Percentiles rank a stretch among this genome's conserved stretches.
Conservation (phyloP, 73 alveolate species). For the Tetrahymena malaccensis region DNA sequence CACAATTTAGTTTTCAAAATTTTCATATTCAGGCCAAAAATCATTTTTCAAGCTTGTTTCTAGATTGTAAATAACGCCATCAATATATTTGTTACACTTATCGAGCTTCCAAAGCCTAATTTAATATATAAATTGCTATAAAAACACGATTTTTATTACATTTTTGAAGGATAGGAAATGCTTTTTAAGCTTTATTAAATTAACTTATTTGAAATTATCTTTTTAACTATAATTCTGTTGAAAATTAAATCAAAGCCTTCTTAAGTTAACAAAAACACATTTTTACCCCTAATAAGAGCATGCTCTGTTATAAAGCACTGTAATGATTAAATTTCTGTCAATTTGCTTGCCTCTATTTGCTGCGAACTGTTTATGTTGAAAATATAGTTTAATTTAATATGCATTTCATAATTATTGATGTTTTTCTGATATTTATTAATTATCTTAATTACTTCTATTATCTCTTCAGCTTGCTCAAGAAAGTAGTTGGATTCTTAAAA, state of each 20-base stretch:
- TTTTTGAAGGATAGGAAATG: background rate
- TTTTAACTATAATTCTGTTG: background rate
- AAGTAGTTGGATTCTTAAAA: background rate
- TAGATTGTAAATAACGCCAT: constrained; percentile 32
- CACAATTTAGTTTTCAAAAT: background rate
- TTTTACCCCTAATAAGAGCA: constrained; percentile 30
- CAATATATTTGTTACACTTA: constrained; percentile 25
- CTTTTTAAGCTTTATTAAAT: background rate
- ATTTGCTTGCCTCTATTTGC: constrained; percentile 38
- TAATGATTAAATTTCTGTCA: constrained; percentile 24
- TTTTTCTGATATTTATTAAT: background rate
- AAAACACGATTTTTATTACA: background rate
- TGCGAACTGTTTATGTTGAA: constrained; percentile 3
- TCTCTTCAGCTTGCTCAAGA: background rate
- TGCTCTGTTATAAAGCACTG: constrained; percentile 26
- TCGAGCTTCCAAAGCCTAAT: constrained; percentile 31
- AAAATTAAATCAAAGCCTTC: background rate
- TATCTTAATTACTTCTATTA: background rate
- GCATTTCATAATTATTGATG: background rate
- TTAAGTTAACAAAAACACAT: background rate
- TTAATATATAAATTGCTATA: background rate
- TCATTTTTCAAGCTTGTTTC: constrained; percentile 24
- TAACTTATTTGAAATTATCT: background rate
- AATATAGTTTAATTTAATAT: background rate
- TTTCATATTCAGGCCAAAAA: background rate